These are phyloP conservation scores for Pseudofabraea citricarpa DNA, from an alignment of 2,329 filamentous ascomycete genomes.

Conservation along the genomic window DNA sequence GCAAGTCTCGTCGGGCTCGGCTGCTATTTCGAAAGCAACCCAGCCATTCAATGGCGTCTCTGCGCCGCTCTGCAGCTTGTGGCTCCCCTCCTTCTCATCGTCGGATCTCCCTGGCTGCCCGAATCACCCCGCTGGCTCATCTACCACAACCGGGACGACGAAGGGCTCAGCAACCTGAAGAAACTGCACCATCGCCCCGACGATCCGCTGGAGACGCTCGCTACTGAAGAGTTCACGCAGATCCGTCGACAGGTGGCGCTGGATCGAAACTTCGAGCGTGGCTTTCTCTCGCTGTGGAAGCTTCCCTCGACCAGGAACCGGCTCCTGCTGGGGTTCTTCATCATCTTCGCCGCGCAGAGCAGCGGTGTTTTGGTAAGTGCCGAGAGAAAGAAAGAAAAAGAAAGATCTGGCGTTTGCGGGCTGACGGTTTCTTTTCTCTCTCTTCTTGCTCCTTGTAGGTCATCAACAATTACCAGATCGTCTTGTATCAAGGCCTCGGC, in stretches of 20 bases:
- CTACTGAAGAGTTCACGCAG: slow-evolving; percentile 24
- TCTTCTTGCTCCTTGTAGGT: neutral
- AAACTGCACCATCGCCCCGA: slow-evolving; percentile 17
- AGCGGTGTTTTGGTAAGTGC: slow-evolving; percentile 8
- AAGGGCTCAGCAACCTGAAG: slow-evolving; percentile 17
- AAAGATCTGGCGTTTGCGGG: too few species aligned
- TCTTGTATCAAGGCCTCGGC: slow-evolving; percentile 10
- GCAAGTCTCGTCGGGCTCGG: slow-evolving; percentile 22
- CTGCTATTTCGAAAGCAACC: slow-evolving; percentile 22
- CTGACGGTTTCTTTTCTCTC: too few species aligned
- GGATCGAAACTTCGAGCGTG: slow-evolving; percentile 9
- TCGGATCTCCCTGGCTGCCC: slow-evolving; percentile 20
- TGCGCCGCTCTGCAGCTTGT: slow-evolving; percentile 17
- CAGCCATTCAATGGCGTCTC: slow-evolving; percentile 19
- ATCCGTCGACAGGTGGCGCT: slow-evolving; percentile 25
- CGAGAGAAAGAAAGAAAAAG: neutral
- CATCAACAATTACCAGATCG: slow-evolving; percentile 8
- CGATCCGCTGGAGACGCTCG: slow-evolving; percentile 21
- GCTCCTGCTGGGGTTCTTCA: slow-evolving; percentile 6
- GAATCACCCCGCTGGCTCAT: slow-evolving; percentile 30
- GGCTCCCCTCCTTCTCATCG: slow-evolving; percentile 20
- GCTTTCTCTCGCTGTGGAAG: slow-evolving; percentile 1
- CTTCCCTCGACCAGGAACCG: slow-evolving; percentile 6
- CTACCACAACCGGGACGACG: slow-evolving; percentile 17
- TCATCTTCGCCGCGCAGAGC: slow-evolving; percentile 4